Percentiles rank a stretch among this genome's conserved stretches.
Conservation (phyloP, 1,139 yeast species). For the Debaryomyces psychrophilus region DNA sequence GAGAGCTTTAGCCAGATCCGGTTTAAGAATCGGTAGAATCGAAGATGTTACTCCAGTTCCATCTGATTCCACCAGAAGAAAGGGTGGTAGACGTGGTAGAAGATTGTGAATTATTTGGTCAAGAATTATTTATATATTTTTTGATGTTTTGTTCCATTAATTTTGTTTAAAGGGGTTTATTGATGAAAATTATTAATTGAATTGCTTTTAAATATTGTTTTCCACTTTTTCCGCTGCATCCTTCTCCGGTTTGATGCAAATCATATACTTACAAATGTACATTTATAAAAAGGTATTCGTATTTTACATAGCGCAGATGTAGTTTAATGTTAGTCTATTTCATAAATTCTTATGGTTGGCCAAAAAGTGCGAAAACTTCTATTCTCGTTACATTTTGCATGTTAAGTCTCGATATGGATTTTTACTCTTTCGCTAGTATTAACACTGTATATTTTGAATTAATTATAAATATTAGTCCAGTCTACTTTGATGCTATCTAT, state of each 20-base stretch:
- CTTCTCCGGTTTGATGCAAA: conserved; percentile 10
- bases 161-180: conserved; percentile 10
- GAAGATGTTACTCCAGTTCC: conserved; percentile 99
- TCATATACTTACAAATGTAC: conserved; percentile 16
- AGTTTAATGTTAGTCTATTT: not conserved
- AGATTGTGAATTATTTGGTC: conserved; percentile 69
- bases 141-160: conserved; percentile 10
- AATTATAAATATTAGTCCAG: not conserved
- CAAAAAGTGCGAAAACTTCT: not conserved
- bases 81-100: conserved; percentile 99
- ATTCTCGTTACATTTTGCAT: not conserved
- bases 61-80: conserved; percentile 99
- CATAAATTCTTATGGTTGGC: not conserved
- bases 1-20: conserved; percentile 99
- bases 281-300: conserved; percentile 13
- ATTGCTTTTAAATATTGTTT: conserved; percentile 8
- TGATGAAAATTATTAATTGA: conserved; percentile 8
- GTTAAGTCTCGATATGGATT: not conserved
- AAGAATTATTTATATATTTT: conserved; percentile 8
- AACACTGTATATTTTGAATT: not conserved
- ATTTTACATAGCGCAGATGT: not conserved
- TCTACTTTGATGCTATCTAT: conserved; percentile 2
- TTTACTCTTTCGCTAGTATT: not conserved
- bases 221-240: conserved; percentile 9
- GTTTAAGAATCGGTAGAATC: conserved; percentile 99